Percentiles rank a stretch among this genome's conserved stretches.
phyloP scores from a whole-genome alignment of 2,329 filamentous ascomycete genomes.

The Fusarium goolgardi region DNA sequence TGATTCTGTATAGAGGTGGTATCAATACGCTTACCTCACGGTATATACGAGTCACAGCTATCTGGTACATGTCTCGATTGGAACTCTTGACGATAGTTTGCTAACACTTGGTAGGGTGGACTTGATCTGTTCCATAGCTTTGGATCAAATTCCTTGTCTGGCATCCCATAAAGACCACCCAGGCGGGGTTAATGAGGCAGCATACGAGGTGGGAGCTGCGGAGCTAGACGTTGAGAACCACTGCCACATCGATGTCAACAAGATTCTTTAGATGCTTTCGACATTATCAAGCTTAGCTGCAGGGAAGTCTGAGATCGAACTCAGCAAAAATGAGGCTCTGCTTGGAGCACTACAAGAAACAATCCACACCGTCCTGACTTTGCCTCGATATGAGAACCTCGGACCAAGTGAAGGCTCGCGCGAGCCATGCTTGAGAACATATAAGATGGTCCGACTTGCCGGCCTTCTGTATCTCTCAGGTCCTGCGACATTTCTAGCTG shows the following conservation, averaged over 20 bases:
- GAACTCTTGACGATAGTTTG: accelerated
- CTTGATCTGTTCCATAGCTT: background rate
- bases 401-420: accelerated
- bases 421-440: background rate
- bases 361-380: background rate
- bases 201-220: accelerated
- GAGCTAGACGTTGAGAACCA: background rate
- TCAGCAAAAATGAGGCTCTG: background rate
- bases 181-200: background rate
- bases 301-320: background rate
- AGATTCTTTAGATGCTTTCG: background rate
- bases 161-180: background rate
- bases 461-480: background rate
- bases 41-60: background rate
- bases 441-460: background rate
- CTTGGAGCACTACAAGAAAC: background rate
- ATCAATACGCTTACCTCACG: background rate
- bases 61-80: background rate
- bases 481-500: background rate
- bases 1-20: background rate
- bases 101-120: background rate
- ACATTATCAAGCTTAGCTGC: background rate
- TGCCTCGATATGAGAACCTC: background rate
- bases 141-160: background rate
- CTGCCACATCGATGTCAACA: accelerated